Evolutionary conservation across 73 alveolate species (phyloP).

Genomic region (Blepharisma japonicum): DNA sequence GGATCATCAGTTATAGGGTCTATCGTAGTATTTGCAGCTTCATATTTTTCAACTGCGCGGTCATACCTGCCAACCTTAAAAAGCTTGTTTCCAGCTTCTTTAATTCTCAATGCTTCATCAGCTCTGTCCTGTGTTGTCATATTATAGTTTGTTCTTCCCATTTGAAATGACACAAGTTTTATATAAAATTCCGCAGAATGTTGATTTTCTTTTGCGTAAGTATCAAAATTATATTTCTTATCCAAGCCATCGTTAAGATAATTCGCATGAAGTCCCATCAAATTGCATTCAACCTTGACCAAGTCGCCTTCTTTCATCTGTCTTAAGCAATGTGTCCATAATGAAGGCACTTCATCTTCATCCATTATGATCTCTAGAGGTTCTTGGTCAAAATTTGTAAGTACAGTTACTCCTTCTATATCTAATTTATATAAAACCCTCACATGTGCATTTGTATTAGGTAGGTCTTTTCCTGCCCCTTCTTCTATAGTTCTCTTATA

Average conservation of each 20-base stretch:
- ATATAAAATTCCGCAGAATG: constrained; percentile 1
- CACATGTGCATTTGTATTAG: constrained; percentile 28
- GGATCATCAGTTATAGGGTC: constrained; percentile 30
- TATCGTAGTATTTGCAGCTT: constrained; percentile 15
- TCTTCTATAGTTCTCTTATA: constrained; percentile 2
- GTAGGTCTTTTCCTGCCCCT: constrained; percentile 32
- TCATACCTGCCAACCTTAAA: constrained; percentile 9
- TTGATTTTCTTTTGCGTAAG: background rate
- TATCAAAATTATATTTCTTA: constrained; percentile 5
- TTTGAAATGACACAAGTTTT: background rate
- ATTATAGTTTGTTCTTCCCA: constrained; percentile 22
- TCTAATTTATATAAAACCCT: constrained; percentile 14
- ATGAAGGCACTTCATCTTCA: constrained; percentile 27
- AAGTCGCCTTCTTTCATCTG: constrained; percentile 32
- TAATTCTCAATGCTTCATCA: constrained; percentile 25
- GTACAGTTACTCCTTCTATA: background rate
- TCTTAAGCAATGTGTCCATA: constrained; percentile 20
- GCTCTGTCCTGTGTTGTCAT: constrained; percentile 17
- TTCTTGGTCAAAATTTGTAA: constrained; percentile 18
- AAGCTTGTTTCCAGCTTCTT: constrained; percentile 30
- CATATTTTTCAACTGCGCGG: constrained; percentile 30
- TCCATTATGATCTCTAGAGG: constrained; percentile 23
- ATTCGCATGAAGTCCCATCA: constrained; percentile 22
- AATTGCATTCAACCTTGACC: constrained; percentile 21
- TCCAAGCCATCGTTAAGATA: constrained; percentile 27